Percentiles rank a stretch among this genome's conserved stretches.
These are phyloP conservation scores for Polygonum maritimum DNA, from an alignment of 148 eudicot genomes.

Conservation along the genomic window DNA sequence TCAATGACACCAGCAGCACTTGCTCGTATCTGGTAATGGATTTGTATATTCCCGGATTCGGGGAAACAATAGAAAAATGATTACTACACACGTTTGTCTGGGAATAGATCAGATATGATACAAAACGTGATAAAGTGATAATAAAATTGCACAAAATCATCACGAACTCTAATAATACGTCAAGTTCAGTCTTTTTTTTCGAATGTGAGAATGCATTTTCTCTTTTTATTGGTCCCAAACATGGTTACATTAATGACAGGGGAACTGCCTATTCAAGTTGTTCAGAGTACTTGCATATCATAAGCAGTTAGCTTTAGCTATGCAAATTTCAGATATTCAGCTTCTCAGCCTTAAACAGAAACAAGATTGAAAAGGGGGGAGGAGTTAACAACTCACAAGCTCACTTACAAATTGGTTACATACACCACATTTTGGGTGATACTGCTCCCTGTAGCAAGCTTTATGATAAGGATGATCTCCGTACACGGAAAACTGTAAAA, in stretches of 20 bases:
- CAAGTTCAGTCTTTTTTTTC: neutral
- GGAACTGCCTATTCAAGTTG: neutral
- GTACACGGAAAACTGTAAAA: constrained; percentile 60
- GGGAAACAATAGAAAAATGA: constrained; percentile 4
- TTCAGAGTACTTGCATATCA: no score
- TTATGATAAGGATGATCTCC: constrained; percentile 72
- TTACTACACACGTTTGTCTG: neutral
- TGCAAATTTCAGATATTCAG: neutral
- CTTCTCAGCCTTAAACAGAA: neutral
- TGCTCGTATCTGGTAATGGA: constrained; percentile 42
- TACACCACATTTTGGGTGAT: constrained; percentile 76
- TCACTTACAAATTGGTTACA: constrained; percentile 73
- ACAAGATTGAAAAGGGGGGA: neutral
- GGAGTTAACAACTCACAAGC: neutral
- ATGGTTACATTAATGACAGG: neutral
- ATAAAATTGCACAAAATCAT: neutral
- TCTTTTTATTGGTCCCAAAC: neutral
- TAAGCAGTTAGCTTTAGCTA: no score
- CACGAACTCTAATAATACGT: neutral
- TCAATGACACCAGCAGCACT: constrained; percentile 58
- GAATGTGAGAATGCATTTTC: neutral
- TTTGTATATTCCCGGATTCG: neutral
- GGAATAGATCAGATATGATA: neutral
- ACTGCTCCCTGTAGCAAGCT: constrained; percentile 69
- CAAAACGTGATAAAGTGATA: neutral